Base-by-base conservation (phyloP, 2,329 filamentous ascomycete genomes). In the Venturia aucupariae region DNA sequence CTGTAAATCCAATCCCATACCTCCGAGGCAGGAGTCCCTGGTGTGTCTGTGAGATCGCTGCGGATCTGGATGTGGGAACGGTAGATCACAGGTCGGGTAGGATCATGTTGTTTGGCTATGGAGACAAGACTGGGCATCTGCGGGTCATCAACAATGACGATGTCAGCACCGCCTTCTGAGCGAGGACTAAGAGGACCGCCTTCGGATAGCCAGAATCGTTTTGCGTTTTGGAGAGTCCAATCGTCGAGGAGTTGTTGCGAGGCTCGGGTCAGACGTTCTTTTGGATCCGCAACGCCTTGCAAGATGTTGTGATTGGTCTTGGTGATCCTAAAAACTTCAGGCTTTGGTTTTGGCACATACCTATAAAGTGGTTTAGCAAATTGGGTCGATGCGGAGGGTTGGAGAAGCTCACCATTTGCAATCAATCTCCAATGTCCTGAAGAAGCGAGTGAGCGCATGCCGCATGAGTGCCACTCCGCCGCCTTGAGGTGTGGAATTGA, bases 301-400 rank as follows among this genome's bases (percentile, higher is more conserved):
- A 94, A 84, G 68, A 93, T 92, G 75, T 94, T 94, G 82, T 94
- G 90, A 69, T 92, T 89, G 68, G 88, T 92, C 77, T 94, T 94
- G 68, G 90, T 94, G 74, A 90, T 88, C 61, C 89, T 82, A 75
- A 94, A 94, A 13, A 93, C 86, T 19, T 88, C 86, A 3, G 89
- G 89, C 61, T 88, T 86, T 27, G 90, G 89, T 73, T 90, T 91
- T 7, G 90, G 90, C 0, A 93, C 90, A 66, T 82, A 85, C 46
- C 46, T 51, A 24, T 11, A 51, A 4, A 81, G 81, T 42, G 19
- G 13, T 13, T 35, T 24, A 35, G 22, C 27, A 61, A 46, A 38
- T 38, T 38, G 35, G 35, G 7, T 38, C 35, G 35, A 38, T 38
- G 35, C 35, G 35, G 11, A 38, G 35, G 5, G 11, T 38, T 22